These are phyloP conservation scores for Trametes cubensis DNA, from an alignment of 768 basidiomycete species.

Conservation along the genomic window DNA sequence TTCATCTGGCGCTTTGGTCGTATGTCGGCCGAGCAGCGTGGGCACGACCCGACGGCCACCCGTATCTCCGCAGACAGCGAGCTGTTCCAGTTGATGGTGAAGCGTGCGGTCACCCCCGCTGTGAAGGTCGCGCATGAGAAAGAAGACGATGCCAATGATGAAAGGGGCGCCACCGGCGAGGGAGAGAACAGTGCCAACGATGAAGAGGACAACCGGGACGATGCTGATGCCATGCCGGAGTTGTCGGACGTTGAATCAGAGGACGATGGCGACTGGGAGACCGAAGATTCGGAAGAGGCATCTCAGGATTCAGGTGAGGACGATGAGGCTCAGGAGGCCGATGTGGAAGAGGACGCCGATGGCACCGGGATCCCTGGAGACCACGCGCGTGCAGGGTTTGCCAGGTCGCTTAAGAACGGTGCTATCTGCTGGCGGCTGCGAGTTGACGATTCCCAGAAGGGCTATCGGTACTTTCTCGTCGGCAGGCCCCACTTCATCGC, in stretches of 20 bases:
- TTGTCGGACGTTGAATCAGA: too few species aligned
- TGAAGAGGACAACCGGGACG: too few species aligned
- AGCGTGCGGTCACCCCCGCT: not conserved
- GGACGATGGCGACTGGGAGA: too few species aligned
- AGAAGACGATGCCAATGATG: too few species aligned
- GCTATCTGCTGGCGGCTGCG: not conserved
- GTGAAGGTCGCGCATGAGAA: too few species aligned
- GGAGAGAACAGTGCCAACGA: too few species aligned
- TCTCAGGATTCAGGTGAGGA: too few species aligned
- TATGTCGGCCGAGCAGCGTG: not conserved
- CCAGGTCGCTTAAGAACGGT: not conserved
- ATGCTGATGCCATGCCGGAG: too few species aligned
- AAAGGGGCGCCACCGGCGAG: too few species aligned
- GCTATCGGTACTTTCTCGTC: conserved; percentile 11
- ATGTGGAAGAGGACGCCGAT: too few species aligned
- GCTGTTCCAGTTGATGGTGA: not conserved
- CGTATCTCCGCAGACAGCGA: not conserved
- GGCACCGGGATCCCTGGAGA: not conserved
- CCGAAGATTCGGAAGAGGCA: too few species aligned
- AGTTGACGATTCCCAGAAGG: not conserved
- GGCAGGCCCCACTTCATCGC: conserved; percentile 8
- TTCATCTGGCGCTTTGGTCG: conserved; percentile 13
- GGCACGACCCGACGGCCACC: conserved; percentile 8
- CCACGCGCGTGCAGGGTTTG: not conserved
- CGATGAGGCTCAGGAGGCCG: too few species aligned